Conservation (phyloP, 768 basidiomycete species). For the Lactarius psammicola region DNA sequence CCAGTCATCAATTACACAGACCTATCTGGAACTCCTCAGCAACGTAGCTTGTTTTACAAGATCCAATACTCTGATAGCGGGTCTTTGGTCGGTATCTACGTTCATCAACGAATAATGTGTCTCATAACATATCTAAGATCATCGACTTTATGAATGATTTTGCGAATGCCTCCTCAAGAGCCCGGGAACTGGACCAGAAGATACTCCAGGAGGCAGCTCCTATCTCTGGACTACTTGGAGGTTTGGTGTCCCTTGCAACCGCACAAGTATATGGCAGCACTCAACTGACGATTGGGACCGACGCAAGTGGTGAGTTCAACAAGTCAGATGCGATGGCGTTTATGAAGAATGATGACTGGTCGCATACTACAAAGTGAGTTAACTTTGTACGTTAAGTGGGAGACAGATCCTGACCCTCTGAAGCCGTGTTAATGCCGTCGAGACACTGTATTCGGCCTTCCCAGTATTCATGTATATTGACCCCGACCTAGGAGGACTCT, state of each 20-base stretch:
- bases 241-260: conserved; percentile 51
- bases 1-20: conserved; percentile 34
- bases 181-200: conserved; percentile 47
- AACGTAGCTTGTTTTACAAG: conserved; percentile 44
- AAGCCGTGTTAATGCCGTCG: conserved; percentile 46
- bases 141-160: conserved; percentile 47
- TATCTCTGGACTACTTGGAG: conserved; percentile 52
- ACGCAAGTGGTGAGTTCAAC: conserved; percentile 48
- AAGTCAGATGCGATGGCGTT: conserved; percentile 51
- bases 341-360: conserved; percentile 37
- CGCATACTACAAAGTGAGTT: no score
- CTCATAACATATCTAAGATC: conserved; percentile 35
- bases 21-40: conserved; percentile 41
- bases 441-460: conserved; percentile 52
- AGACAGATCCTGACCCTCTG: conserved; percentile 7
- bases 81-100: conserved; percentile 29
- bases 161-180: conserved; percentile 43
- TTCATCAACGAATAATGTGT: not conserved
- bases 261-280: conserved; percentile 52
- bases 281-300: conserved; percentile 55
- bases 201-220: conserved; percentile 47
- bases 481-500: conserved; percentile 43
- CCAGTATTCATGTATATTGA: conserved; percentile 55
- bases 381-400: not conserved
- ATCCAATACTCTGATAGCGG: conserved; percentile 36